Evolutionary conservation across 2,329 filamentous ascomycete species (phyloP), one percentile per base, ranked within the genome.

Genomic region (Alternaria novae-zelandiae): DNA sequence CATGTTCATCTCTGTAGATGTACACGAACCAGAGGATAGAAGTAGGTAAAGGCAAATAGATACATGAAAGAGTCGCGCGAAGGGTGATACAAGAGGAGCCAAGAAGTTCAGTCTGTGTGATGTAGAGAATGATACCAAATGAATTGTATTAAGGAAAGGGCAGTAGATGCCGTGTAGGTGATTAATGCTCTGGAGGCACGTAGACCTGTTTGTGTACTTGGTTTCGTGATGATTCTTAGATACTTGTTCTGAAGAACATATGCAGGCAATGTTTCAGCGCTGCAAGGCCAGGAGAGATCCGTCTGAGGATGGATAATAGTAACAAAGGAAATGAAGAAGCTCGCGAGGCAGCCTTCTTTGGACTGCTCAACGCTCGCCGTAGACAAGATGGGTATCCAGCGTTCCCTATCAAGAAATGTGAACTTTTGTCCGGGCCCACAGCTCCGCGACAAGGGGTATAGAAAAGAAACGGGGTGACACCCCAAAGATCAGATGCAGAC

Each of bases 281-380:
- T 68, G 58, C 69, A 73, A 60, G 67, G 68, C 67, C 66, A 73
- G 64, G 66, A 65, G 68, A 69, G 64, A 74, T 76, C 75, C 72
- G 64, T 68, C 43, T 72, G 72, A 75, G 71, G 73, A 78, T 78
- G 63, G 58, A 63, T 70, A 72, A 72, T 54, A 36, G 47, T 36
- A 67, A 78, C 76, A 79, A 79, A 79, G 63, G 75, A 77, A 76
- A 79, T 68, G 58, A 71, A 69, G 60, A 64, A 72, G 69, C 70
- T 68, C 66, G 70, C 73, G 69, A 74, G 66, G 71, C 71, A 75
- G 70, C 67, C 53, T 62, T 72, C 28, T 63, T 63, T 57, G 57
- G 69, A 70, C 72, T 74, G 72, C 62, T 56, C 64, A 65, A 65
- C 61, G 67, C 73, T 70, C 63, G 69, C 71, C 62, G 59, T 70